Percentiles rank a stretch among this genome's conserved stretches.
phyloP scores from a whole-genome alignment of 2,329 filamentous ascomycete species.

The Dactylellina cionopaga region DNA sequence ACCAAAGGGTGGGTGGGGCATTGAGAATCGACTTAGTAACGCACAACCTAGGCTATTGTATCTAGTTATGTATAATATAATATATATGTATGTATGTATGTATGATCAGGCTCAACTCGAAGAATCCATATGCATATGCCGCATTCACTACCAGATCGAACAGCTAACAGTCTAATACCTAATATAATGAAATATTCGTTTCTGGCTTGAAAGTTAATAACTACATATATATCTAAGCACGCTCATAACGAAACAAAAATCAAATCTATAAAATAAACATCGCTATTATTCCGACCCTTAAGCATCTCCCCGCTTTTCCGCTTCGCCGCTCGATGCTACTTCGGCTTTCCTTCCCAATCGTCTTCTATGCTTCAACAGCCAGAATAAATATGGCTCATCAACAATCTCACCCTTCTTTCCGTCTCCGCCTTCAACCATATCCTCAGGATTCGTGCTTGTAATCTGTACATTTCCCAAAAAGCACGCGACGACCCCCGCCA shows the following conservation, averaged over 20 bases:
- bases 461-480: slow-evolving; percentile 68
- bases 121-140: no score
- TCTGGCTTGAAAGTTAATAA: no score
- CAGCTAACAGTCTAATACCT: no score
- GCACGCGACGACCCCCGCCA: slow-evolving; percentile 63
- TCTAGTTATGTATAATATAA: no score
- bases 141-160: no score
- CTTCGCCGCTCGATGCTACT: background rate
- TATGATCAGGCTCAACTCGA: no score
- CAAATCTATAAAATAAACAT: background rate
- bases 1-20: no score
- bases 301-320: background rate
- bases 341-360: slow-evolving; percentile 10
- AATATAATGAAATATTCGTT: no score
- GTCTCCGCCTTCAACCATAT: slow-evolving; percentile 50
- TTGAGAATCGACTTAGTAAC: no score
- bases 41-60: no score
- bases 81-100: no score
- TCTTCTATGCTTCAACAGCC: slow-evolving; percentile 43
- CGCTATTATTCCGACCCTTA: background rate
- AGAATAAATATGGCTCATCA: slow-evolving; percentile 47
- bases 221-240: background rate
- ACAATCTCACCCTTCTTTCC: slow-evolving; percentile 38
- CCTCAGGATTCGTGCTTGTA: slow-evolving; percentile 58
- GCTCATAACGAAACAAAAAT: background rate